Base-by-base conservation (phyloP, 768 basidiomycete genomes). In the Rhodotorula kratochvilovae region DNA sequence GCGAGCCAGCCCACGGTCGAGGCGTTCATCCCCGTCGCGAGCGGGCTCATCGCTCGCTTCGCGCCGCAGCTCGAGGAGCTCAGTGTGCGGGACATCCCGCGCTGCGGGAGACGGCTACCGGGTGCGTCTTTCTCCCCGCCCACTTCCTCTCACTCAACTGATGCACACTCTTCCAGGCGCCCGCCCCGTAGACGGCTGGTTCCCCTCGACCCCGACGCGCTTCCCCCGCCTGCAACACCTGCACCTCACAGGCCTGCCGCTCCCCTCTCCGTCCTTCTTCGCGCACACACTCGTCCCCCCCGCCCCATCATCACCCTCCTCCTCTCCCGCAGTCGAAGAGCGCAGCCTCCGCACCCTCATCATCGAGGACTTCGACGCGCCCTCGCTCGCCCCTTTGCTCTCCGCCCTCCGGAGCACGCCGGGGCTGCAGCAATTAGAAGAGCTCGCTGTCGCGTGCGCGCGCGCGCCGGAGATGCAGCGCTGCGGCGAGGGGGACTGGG, bases 341-440 rank as follows among this genome's bases (percentile, higher is more conserved):
- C 33, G 2, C 16, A 8, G 39, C 39, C 68, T 74, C 42, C n/a
- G 29, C 43, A 43, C 43, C 29, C 63, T 74, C 59, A 58, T 48
- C 17, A 3, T 74, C 59, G 73, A 74, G 29, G 73, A 74, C 39
- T 74, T 71, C 35, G 66, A 71, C 50, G 53, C 66, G 3, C 46
- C n/a, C 33, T 54, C 61, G 23, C 43, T 63, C 5, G 17, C 1
- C 15, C 55, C 53, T 0, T 50, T 74, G 17, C 33, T 74, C 39
- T 55, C 45, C 1, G 55, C 63, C 27, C 51, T 74, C 15, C n/a
- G 7, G 7, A 7, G 5, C 1, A 12, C n/a, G 15, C 23, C 46
- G 1, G 61, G 15, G 27, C 36, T 71, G 13, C 11, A n/a, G 2
- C 6, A 25, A 31, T 55, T 74, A 16, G 50, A 61, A 29, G 25